Base-by-base conservation (phyloP, 305 asterid species). In the Lippia alba region DNA sequence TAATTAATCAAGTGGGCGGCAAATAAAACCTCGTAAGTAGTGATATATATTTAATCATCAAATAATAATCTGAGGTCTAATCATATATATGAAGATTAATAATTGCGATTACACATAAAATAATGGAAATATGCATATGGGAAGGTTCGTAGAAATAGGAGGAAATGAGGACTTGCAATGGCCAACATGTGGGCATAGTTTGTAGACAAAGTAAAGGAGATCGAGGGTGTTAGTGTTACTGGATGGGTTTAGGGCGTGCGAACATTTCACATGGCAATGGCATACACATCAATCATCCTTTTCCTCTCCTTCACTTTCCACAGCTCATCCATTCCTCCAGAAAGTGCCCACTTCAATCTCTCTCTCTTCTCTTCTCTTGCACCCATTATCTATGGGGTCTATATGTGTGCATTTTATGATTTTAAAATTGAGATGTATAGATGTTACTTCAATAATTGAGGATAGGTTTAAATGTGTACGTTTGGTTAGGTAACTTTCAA, bases 221-320 rank as follows among this genome's bases (percentile, higher is more conserved):
- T n/a, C n/a, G n/a, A 24, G 30, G 30, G 30, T 24, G 30, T 24
- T 24, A 24, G 2, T 24, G 3, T 24, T n/a, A n/a, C n/a, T n/a
- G n/a, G n/a, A n/a, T n/a, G 66, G 59, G 20, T 59, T 66, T 50
- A 64, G 83, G 74, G 87, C 78, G 87, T 85, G 30, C 30, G 75
- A 81, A 84, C 92, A 85, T 65, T 85, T 86, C 97, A 91, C 97
- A 84, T 91, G 96, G 83, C 84, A 14, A 12, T 2, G 18, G 7
- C 55, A 49, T 67, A 74, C 53, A 49, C 80, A 67, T 41, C 70
- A 75, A 67, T 41, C 70, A 75, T 85, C 83, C 77, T 74, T 73
- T 75, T 77, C 83, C 86, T 33, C 75, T 39, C 56, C 77, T 73
- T 84, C 84, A 71, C 84, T 77, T 75, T 79, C 86, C 83, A 87